Base-by-base conservation (phyloP, 1,284 basidiomycete species). In the Ganoderma meredithae region DNA sequence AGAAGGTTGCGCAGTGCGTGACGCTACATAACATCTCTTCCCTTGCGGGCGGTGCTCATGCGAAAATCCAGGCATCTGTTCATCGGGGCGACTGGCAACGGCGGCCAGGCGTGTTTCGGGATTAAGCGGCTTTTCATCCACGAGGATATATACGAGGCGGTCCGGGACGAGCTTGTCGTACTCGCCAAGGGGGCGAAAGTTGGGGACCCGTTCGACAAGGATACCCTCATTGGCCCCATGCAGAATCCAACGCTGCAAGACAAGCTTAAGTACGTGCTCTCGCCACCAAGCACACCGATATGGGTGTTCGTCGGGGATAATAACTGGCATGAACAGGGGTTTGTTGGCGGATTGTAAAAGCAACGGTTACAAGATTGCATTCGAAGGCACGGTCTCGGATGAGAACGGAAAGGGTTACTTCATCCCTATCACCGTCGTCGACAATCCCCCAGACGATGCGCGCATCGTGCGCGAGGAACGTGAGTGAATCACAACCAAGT, bases 391-490 rank as follows among this genome's bases (percentile, higher is more conserved):
- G 3, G 56, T 60, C 19, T 25, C 36, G n/a, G 58, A 25, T 10
- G 58, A 60, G 1, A 22, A n/a, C 22, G 36, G 47, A 12, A 63
- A 61, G 15, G 71, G 71, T 1, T 70, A 67, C 53, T 72, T 69
- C 43, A 33, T 72, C 13, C 71, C 71, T 0, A 41, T 70, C n/a
- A 65, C 60, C 5, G 60, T 72, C 39, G 22, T 70, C 31, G 71
- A 72, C 56, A 69, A 72, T 56, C 71, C 71, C 22, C 71, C 69
- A 1, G 71, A 72, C 17, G 62, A 70, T n/a, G 55, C 71, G 17
- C 40, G 62, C 22, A 55, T 72, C 17, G 71, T 72, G 8, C 66
- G 60, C 15, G 71, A 72, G 47, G 71, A 72, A 58, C 71, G 69
- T 72, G 39, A 63, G 71, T 67, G 33, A 13, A 25, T 39, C 7